phyloP scores from a whole-genome alignment of 1,139 yeast species.

The Pichia sp. region DNA sequence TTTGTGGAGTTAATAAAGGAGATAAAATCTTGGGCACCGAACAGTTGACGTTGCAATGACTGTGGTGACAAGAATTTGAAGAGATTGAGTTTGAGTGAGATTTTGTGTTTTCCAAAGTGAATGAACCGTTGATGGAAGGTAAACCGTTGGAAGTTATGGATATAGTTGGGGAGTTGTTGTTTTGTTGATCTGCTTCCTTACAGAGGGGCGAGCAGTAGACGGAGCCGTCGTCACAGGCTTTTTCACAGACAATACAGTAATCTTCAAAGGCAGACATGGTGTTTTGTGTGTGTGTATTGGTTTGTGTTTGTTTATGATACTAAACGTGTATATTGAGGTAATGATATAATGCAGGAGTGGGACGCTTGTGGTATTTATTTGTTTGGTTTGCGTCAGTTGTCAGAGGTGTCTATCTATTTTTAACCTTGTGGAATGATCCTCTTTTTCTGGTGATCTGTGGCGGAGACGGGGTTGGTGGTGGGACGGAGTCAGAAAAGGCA shows the following conservation, averaged over 20 bases:
- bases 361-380: too few species aligned
- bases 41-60: not conserved
- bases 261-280: conserved; percentile 58
- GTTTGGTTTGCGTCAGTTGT: too few species aligned
- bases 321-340: not conserved
- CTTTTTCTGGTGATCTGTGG: too few species aligned
- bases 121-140: conserved; percentile 10
- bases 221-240: conserved; percentile 49
- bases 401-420: too few species aligned
- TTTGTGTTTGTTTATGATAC: not conserved
- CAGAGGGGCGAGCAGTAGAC: conserved; percentile 65
- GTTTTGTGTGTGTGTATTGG: not conserved
- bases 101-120: conserved; percentile 5
- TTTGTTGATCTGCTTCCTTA: conserved; percentile 41
- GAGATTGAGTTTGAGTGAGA: not conserved
- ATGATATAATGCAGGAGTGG: too few species aligned
- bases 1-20: conserved; percentile 32
- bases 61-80: not conserved
- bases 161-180: conserved; percentile 25
- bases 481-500: too few species aligned
- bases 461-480: too few species aligned
- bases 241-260: conserved; percentile 65
- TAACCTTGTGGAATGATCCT: too few species aligned
- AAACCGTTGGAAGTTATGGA: conserved; percentile 22
- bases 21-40: conserved; percentile 25